Conservation (phyloP, 805 yeast species). For the Lipomyces japonicus region DNA sequence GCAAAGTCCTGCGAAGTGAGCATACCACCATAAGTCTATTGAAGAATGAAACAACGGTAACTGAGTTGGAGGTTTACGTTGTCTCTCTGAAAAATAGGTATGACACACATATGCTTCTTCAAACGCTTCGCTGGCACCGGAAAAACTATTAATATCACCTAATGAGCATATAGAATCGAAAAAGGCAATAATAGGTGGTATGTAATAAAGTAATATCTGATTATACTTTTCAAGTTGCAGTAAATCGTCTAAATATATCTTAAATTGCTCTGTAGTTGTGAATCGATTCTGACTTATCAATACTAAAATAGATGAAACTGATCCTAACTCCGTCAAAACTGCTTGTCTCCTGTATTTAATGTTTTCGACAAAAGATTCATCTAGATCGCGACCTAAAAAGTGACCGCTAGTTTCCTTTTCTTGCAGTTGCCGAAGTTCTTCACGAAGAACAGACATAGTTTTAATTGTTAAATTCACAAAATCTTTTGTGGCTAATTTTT, state of each 20-base stretch:
- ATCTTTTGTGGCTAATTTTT: conserved; percentile 10
- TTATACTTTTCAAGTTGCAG: conserved; percentile 56
- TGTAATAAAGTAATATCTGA: conserved; percentile 56
- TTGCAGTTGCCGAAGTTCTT: conserved; percentile 49
- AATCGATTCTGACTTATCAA: conserved; percentile 40
- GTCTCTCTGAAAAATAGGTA: conserved; percentile 7
- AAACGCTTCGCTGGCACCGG: not conserved
- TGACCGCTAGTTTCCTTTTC: conserved; percentile 49
- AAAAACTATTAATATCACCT: not conserved
- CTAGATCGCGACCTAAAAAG: conserved; percentile 49
- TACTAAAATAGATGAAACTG: conserved; percentile 63
- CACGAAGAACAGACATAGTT: conserved; percentile 58
- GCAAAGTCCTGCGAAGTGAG: conserved; percentile 28
- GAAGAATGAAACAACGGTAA: conserved; percentile 26
- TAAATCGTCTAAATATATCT: conserved; percentile 45
- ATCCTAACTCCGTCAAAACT: conserved; percentile 64
- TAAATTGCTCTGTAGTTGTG: conserved; percentile 38
- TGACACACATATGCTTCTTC: conserved; percentile 22
- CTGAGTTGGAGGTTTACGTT: conserved; percentile 8
- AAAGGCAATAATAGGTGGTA: conserved; percentile 44
- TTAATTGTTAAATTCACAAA: conserved; percentile 47
- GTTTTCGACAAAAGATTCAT: conserved; percentile 46
- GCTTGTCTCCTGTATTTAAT: conserved; percentile 59
- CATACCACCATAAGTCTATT: conserved; percentile 29
- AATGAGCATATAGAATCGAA: conserved; percentile 12